A percentile compares a stretch with the other conserved stretches of the same genome.
phyloP scores from a whole-genome alignment of 2,329 filamentous ascomycete genomes.

The Penicillium fuscoglaucum region DNA sequence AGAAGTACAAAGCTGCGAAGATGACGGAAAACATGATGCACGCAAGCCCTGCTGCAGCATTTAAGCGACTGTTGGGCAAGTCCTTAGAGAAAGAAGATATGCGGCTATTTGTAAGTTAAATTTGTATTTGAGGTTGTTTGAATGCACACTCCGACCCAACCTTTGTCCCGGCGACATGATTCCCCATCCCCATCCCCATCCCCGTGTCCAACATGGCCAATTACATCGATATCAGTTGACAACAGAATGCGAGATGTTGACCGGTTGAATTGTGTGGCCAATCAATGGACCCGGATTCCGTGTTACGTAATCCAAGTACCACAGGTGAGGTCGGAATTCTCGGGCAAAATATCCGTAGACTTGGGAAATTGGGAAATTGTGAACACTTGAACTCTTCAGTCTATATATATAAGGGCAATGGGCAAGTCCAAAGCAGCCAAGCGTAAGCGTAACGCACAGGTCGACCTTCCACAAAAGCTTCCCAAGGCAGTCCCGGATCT shows the following conservation, averaged over 20 bases:
- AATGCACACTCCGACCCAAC: too few relatives aligned
- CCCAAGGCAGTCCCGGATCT: conserved; percentile 21
- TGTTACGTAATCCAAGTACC: background rate
- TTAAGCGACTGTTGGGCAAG: conserved; percentile 71
- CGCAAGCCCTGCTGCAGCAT: conserved; percentile 68
- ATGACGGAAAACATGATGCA: conserved; percentile 51
- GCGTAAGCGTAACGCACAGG: conserved; percentile 33
- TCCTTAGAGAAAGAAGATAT: conserved; percentile 81
- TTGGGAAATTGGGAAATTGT: background rate
- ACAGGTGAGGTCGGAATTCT: background rate
- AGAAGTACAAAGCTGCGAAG: conserved; percentile 61
- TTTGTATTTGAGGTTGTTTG: too few relatives aligned
- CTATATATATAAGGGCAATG: conserved; percentile 13
- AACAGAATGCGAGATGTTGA: too few relatives aligned
- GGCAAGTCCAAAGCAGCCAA: conserved; percentile 34
- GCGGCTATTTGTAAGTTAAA: conserved; percentile 73
- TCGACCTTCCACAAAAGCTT: conserved; percentile 28
- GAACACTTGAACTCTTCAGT: background rate
- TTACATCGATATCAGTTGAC: too few relatives aligned
- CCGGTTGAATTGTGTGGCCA: too few relatives aligned
- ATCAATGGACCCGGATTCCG: too few relatives aligned
- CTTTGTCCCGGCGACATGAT: too few relatives aligned
- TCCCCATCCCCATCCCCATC: too few relatives aligned
- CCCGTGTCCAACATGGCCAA: too few relatives aligned
- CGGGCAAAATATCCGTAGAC: background rate